Evolutionary conservation across 73 alveolate species (phyloP).

Genomic region (Symbiodinium natans): DNA sequence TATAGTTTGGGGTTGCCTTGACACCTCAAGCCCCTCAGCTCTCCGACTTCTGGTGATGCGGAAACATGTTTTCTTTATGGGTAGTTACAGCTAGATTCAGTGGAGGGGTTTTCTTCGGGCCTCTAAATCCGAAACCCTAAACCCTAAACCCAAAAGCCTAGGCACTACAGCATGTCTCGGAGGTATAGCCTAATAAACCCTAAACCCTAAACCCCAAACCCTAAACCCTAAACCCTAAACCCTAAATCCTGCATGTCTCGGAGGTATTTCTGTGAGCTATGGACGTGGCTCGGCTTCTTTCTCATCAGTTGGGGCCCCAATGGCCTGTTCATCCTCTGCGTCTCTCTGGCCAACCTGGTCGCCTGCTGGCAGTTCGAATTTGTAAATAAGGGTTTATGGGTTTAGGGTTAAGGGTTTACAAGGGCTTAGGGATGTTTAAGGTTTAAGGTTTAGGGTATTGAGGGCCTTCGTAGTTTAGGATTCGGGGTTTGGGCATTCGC

Average conservation of each 20-base stretch:
- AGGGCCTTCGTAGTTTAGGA: no score
- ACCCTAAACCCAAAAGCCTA: neutral
- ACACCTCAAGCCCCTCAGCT: no score
- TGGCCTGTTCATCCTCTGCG: conserved; percentile 65
- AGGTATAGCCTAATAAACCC: neutral
- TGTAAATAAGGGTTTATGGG: no score
- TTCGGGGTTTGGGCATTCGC: no score
- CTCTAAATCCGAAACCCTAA: neutral
- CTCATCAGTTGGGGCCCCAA: conserved; percentile 40
- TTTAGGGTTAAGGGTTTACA: neutral
- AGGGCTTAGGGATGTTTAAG: neutral
- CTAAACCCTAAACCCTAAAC: no score
- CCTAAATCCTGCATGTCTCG: neutral
- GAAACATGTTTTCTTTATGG: no score
- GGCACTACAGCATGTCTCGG: no score
- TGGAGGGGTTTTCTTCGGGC: no score
- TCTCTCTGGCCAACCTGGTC: conserved; percentile 52
- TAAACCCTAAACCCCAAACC: no score
- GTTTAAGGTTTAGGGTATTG: neutral
- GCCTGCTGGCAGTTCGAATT: neutral
- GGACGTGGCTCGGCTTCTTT: conserved; percentile 93
- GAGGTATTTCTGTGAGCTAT: neutral
- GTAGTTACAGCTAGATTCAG: no score
- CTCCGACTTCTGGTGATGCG: no score
- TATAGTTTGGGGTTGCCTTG: no score